Base-by-base conservation (phyloP, 495 filamentous ascomycete species). In the Penicillium crystallinum region DNA sequence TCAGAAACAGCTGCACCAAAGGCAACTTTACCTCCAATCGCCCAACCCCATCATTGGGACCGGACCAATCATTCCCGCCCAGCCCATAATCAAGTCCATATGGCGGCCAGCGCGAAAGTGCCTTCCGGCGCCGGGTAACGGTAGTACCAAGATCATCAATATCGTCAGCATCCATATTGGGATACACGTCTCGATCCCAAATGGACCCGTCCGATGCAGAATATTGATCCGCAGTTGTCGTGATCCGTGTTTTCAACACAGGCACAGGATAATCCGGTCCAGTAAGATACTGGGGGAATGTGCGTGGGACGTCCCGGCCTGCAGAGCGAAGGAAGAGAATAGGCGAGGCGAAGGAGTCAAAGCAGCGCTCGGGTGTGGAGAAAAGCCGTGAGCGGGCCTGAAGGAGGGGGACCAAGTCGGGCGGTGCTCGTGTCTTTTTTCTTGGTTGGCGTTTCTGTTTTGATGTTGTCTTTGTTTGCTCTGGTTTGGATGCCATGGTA, bases 321-420 rank as follows among this genome's bases (percentile, higher is more conserved):
- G 78, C 56, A 0, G 78, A 76, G 23, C 81, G 73, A 34, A 84
- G 78, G 57, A 83, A 82, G 4, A 81, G 68, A 7, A 81, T 65
- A 0, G 81, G 81, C 5, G 79, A 82, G 1, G 81, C 81, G 55
- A 85, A 83, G 1, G 80, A 66, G 53, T 83, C 81, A 37, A 82
- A 82, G 56, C 70, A 81, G 12, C 72, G 56, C 46, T 77, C 74
- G 7, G 75, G 70, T 2, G 66, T 71, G 3, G 59, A 19, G 57
- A 85, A 85, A 19, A 77, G 61, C 3, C 52, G 18, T 17, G 66
- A 59, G 11, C 78, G 67, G 1, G 71, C 71, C n/a, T 66, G 25
- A 1, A 74, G 65, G 4, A 73, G 67, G 0, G 64, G 61, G 6
- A 73, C 51, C 8, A 77, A 58, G 31, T 71, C 71, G 8, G 49